These are phyloP conservation scores for Boeremia exigua DNA, from an alignment of 2,329 filamentous ascomycete species.

Conservation along the genomic window DNA sequence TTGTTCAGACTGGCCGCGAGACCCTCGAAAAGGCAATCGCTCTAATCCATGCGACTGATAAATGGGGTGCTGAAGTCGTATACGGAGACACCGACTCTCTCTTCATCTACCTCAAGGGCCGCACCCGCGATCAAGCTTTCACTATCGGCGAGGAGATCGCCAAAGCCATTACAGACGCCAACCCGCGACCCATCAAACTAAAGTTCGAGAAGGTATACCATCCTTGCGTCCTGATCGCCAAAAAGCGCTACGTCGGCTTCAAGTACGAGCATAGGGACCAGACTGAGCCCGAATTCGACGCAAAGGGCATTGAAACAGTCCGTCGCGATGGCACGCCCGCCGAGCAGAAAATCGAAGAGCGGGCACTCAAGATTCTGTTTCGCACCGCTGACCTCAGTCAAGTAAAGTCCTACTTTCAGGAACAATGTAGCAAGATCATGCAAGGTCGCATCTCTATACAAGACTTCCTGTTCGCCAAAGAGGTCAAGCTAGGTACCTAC, in stretches of 20 bases:
- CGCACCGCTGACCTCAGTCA: conserved; percentile 86
- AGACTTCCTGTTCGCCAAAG: conserved; percentile 93
- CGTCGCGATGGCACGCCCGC: conserved; percentile 92
- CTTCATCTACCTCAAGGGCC: conserved; percentile 87
- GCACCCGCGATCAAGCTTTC: conserved; percentile 87
- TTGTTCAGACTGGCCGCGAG: conserved; percentile 93
- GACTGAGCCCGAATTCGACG: conserved; percentile 85
- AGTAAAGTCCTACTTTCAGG: conserved; percentile 88
- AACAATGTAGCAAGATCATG: conserved; percentile 92
- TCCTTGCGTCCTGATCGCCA: conserved; percentile 90
- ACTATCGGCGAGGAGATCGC: conserved; percentile 92
- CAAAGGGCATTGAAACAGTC: conserved; percentile 98
- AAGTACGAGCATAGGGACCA: conserved; percentile 87
- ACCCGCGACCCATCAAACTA: conserved; percentile 89
- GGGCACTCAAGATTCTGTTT: conserved; percentile 85
- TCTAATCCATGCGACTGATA: conserved; percentile 83
- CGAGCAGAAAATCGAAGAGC: conserved; percentile 96
- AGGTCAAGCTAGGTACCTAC: conserved; percentile 90
- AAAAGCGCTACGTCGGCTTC: conserved; percentile 98
- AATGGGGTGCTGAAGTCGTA: conserved; percentile 94
- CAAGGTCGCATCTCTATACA: conserved; percentile 84
- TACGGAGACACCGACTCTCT: conserved; percentile 98
- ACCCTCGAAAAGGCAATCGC: conserved; percentile 94
- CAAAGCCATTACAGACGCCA: conserved; percentile 83
- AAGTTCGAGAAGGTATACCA: conserved; percentile 99